These are phyloP conservation scores for Ormosia semicastrata DNA, from an alignment of 306 rosid genomes.

Conservation along the genomic window DNA sequence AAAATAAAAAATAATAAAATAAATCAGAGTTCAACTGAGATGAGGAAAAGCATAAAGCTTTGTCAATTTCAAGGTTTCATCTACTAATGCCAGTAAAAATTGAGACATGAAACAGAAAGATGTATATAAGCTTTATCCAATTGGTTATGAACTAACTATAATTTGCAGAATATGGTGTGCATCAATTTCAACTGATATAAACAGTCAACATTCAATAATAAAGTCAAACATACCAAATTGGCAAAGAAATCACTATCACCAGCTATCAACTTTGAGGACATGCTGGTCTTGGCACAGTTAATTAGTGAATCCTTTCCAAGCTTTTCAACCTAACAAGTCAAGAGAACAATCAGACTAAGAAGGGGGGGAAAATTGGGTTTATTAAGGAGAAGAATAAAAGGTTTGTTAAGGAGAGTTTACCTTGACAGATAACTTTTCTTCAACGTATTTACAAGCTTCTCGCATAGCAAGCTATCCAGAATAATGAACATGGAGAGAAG, in stretches of 20 bases:
- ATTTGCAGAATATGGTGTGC: background rate
- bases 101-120: background rate
- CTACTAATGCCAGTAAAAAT: background rate
- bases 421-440: conserved; percentile 83
- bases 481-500: background rate
- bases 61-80: background rate
- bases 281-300: conserved; percentile 98
- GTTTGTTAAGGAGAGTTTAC: conserved; percentile 31
- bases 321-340: conserved; percentile 73
- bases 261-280: conserved; percentile 98
- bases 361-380: background rate
- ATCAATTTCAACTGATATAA: background rate
- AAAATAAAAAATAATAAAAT: too few species aligned
- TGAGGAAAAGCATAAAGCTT: background rate
- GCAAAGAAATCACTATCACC: conserved; percentile 94
- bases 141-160: background rate
- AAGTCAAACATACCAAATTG: conserved; percentile 60
- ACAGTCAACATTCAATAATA: background rate
- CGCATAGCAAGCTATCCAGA: conserved; percentile 90
- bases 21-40: background rate
- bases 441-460: conserved; percentile 90
- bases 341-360: conserved; percentile 5
- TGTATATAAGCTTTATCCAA: background rate
- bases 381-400: background rate
- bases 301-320: conserved; percentile 83